Evolutionary conservation across 2,329 filamentous ascomycete species (phyloP), one percentile per base, ranked within the genome.

Genomic region (Trichoderma endophyticum): DNA sequence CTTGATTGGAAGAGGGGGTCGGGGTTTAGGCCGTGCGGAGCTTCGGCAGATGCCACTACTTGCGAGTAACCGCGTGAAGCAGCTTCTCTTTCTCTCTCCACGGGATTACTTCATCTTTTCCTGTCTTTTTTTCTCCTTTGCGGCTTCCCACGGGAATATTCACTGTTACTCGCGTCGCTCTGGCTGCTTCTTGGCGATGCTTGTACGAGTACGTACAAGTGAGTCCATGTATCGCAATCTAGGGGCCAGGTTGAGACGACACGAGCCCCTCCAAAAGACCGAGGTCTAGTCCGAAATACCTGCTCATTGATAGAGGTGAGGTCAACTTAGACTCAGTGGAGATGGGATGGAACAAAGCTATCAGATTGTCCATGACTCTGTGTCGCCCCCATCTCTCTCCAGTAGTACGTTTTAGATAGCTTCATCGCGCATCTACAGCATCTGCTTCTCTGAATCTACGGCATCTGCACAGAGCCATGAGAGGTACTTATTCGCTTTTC

Each of bases 1-100:
- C 61, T 48, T 71, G 63, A 71, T 67, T 71, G 69, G 69, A 71
- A 67, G 69, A 71, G 69, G 51, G 69, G 70, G 26, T 14, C 48
- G 30, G 63, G 43, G 63, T 32, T 66, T 57, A 56, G 36, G 36
- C 36, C 15, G 64, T 34, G 51, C 64, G 64, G 64, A 67, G 51
- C 51, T 67, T 39, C 24, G 21, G 34, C 48, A 32, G n/a, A 51
- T 57, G 51, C 32, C 51, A 39, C 64, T 28, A 14, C 43, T 51
- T 51, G 43, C 30, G 48, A 66, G 21, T 34, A 66, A 66, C 48
- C 54, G 30, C 30, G 6, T 39, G 39, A 48, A 48, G 39, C 43
- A 51, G 43, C 43, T 51, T 51, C 43, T 51, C n/a, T 21, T 51
- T 21, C 43, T 51, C 18, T 48, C 43, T 39, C 43, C 43, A 21